Evolutionary conservation across 176 grass and related monocot genomes (phyloP).

Genomic region (Eleusine coracana): DNA sequence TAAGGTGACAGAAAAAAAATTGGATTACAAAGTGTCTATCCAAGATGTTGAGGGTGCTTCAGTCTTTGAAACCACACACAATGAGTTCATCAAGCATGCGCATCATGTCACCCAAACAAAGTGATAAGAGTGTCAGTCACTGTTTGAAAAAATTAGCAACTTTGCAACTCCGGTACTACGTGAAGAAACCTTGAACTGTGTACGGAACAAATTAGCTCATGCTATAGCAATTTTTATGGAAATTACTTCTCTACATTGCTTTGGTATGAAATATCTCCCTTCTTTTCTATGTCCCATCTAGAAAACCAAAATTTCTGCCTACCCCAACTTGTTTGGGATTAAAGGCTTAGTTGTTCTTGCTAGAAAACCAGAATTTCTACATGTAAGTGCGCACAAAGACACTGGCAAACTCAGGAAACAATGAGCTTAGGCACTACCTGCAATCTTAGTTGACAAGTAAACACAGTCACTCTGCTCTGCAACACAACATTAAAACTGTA

Average conservation of each 20-base stretch:
- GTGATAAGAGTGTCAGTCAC: background rate
- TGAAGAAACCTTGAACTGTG: too few species aligned
- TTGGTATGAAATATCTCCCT: background rate
- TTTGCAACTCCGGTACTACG: background rate
- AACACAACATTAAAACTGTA: constrained; percentile 40
- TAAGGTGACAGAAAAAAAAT: background rate
- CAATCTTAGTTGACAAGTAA: constrained; percentile 34
- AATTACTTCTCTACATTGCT: background rate
- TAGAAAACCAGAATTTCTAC: too few species aligned
- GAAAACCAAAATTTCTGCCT: constrained; percentile 19
- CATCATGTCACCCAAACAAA: background rate
- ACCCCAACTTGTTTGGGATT: too few species aligned
- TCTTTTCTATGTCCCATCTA: background rate
- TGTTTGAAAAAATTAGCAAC: background rate
- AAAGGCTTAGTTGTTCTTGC: too few species aligned
- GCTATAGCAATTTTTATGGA: background rate
- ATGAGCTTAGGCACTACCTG: constrained; percentile 25
- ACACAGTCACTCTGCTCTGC: background rate
- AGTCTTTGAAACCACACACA: background rate
- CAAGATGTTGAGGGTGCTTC: background rate
- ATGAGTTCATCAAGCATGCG: constrained; percentile 11
- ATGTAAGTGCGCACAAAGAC: background rate
- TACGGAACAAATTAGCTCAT: background rate
- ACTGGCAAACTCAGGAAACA: constrained; percentile 22
- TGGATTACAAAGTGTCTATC: background rate